Percentiles rank a stretch among this genome's conserved stretches.
Conservation (phyloP, 768 basidiomycete genomes). For the Jaapia argillacea region DNA sequence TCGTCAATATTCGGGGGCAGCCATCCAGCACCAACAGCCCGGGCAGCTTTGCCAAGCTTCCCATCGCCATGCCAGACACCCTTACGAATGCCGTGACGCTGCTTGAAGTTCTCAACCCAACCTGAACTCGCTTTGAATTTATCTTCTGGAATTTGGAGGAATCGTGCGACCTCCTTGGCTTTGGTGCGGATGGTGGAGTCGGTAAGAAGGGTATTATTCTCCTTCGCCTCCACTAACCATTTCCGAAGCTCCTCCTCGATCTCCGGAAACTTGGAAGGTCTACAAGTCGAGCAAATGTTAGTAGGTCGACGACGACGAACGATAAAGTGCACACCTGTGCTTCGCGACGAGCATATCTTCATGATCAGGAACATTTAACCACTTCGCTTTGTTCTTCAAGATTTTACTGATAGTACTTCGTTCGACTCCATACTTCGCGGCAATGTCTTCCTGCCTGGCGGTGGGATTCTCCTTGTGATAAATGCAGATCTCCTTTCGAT, state of each 20-base stretch:
- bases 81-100: conserved; percentile 63
- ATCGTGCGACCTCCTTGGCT: conserved; percentile 56
- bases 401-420: conserved; percentile 94
- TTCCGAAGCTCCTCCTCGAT: conserved; percentile 56
- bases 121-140: conserved; percentile 88
- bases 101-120: conserved; percentile 91
- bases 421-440: conserved; percentile 64
- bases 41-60: conserved; percentile 16
- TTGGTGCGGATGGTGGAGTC: conserved; percentile 58
- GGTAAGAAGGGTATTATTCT: conserved; percentile 38
- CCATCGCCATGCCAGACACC: conserved; percentile 45
- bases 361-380: conserved; percentile 60
- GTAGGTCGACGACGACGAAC: conserved; percentile 4
- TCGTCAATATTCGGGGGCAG: too few species aligned
- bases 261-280: conserved; percentile 74
- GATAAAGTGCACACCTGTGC: conserved; percentile 40
- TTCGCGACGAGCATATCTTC: conserved; percentile 53
- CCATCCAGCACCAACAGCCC: too few species aligned
- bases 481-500: conserved; percentile 67
- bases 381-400: conserved; percentile 73
- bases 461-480: conserved; percentile 56
- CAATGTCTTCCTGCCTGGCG: conserved; percentile 80
- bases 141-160: conserved; percentile 48
- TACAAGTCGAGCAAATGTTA: conserved; percentile 20
- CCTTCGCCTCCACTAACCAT: conserved; percentile 49